Evolutionary conservation across 108 stramenopile genomes (phyloP).

Genomic region (Cyclotella choctawhatcheeana): DNA sequence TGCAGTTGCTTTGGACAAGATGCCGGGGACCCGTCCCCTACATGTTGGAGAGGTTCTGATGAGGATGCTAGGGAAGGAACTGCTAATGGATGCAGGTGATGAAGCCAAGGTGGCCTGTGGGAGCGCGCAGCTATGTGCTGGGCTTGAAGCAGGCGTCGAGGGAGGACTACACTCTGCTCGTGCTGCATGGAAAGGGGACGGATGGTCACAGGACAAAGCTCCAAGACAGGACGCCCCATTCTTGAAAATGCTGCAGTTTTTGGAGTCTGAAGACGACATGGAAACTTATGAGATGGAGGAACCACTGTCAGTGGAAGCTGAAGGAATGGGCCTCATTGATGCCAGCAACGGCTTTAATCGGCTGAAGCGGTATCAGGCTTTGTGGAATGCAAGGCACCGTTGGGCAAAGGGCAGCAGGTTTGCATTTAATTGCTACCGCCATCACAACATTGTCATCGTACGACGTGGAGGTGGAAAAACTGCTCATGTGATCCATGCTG

Average conservation of each 20-base stretch:
- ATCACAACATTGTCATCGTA: conserved; percentile 15
- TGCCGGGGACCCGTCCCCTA: conserved; percentile 45
- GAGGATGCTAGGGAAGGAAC: conserved; percentile 30
- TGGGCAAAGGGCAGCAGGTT: conserved; percentile 42
- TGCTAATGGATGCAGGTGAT: conserved; percentile 10
- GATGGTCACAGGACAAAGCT: background rate
- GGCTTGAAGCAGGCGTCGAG: conserved; percentile 45
- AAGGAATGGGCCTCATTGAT: conserved; percentile 25
- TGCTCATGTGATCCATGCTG: background rate
- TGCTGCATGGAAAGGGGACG: background rate
- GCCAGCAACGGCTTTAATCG: conserved; percentile 47
- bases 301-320: background rate
- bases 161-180: conserved; percentile 38
- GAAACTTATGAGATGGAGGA: no score
- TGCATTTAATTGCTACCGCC: conserved; percentile 45
- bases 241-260: conserved; percentile 15
- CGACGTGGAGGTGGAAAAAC: background rate
- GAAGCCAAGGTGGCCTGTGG: conserved; percentile 38
- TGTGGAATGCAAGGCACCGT: conserved; percentile 41
- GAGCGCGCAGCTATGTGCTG: conserved; percentile 39
- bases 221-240: background rate
- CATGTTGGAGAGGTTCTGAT: conserved; percentile 37
- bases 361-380: conserved; percentile 31
- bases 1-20: conserved; percentile 47
- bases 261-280: no score